A percentile compares a stretch with the other conserved stretches of the same genome.
These are phyloP conservation scores for Cyclotella choctawhatcheeana DNA, from an alignment of 108 stramenopile genomes.

Conservation along the genomic window DNA sequence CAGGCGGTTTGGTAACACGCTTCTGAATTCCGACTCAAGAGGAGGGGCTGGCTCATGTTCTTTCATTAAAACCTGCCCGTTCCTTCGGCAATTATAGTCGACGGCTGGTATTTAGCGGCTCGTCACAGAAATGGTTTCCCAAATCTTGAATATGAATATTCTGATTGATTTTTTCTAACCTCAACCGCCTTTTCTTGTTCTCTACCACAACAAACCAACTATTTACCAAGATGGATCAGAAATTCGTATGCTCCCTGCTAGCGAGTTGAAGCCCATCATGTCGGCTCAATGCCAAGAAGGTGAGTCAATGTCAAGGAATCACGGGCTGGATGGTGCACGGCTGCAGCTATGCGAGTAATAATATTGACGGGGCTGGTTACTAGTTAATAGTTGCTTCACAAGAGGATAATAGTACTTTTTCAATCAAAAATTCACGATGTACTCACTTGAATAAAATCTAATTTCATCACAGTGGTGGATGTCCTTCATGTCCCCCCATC, in stretches of 20 bases:
- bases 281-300: constrained; percentile 63
- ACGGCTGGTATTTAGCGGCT: neutral
- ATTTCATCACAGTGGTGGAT: constrained; percentile 71
- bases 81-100: neutral
- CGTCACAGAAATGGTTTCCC: neutral
- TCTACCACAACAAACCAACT: neutral
- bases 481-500: constrained; percentile 81
- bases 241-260: constrained; percentile 75
- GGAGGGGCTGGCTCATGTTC: too few relatives aligned
- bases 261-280: constrained; percentile 78
- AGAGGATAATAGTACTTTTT: too few relatives aligned
- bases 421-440: too few relatives aligned
- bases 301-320: neutral
- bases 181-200: neutral
- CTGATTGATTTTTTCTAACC: neutral
- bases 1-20: too few relatives aligned
- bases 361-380: too few relatives aligned
- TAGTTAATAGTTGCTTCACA: too few relatives aligned
- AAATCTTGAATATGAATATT: neutral
- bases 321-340: too few relatives aligned
- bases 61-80: too few relatives aligned
- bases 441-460: too few relatives aligned
- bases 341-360: too few relatives aligned
- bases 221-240: constrained; percentile 35
- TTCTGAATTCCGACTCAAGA: too few relatives aligned